A percentile compares a stretch with the other conserved stretches of the same genome.
These are phyloP conservation scores for Cryptococcus deneoformans DNA, from an alignment of 1,284 basidiomycete genomes.

Conservation along the genomic window DNA sequence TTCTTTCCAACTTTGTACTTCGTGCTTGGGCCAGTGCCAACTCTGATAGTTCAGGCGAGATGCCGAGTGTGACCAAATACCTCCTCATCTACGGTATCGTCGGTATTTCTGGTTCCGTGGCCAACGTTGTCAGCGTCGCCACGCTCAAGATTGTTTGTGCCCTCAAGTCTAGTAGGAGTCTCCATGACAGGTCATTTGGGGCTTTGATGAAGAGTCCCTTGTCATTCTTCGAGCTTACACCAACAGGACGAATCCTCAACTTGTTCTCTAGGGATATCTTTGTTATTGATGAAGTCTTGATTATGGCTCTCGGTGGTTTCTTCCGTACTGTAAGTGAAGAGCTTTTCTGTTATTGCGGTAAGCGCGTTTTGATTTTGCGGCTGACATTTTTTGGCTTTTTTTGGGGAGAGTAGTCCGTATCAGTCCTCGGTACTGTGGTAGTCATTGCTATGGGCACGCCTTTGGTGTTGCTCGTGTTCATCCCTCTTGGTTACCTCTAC, in stretches of 20 bases:
- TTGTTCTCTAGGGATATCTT: slow-evolving; percentile 91
- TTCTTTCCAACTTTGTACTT: slow-evolving; percentile 65
- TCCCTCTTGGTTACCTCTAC: slow-evolving; percentile 75
- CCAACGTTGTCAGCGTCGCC: slow-evolving; percentile 59
- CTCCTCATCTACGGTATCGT: slow-evolving; percentile 50
- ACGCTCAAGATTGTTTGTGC: slow-evolving; percentile 77
- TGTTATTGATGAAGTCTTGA: slow-evolving; percentile 79
- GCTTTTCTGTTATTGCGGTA: too few species aligned
- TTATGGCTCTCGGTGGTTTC: slow-evolving; percentile 65
- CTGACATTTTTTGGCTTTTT: too few species aligned
- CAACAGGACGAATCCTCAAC: slow-evolving; percentile 59
- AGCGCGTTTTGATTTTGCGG: too few species aligned
- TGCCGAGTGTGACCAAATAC: slow-evolving; percentile 50
- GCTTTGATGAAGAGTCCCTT: slow-evolving; percentile 78
- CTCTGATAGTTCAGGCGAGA: slow-evolving; percentile 31
- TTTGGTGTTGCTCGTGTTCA: slow-evolving; percentile 70
- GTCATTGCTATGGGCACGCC: slow-evolving; percentile 81
- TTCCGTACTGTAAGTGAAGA: slow-evolving; percentile 58
- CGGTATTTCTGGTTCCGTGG: slow-evolving; percentile 55
- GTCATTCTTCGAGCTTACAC: slow-evolving; percentile 82
- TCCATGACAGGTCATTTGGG: slow-evolving; percentile 63
- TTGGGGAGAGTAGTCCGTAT: too few species aligned
- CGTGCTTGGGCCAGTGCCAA: slow-evolving; percentile 81
- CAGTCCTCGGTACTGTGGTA: slow-evolving; percentile 68
- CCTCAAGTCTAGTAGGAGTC: slow-evolving; percentile 65